Evolutionary conservation across 2,329 filamentous ascomycete genomes (phyloP).

Genomic region (Penicillium polonicum): DNA sequence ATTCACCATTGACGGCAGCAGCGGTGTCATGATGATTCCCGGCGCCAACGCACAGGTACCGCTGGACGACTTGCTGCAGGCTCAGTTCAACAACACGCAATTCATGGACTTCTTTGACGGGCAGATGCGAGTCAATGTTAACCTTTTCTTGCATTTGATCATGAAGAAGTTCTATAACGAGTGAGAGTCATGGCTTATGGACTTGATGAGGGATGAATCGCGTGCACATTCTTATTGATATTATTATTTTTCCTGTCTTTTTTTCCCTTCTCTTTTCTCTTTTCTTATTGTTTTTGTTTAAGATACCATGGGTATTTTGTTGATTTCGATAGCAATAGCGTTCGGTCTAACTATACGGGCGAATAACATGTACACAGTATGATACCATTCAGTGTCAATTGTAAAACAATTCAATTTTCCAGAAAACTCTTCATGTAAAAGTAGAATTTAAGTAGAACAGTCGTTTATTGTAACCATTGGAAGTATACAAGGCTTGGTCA

Average conservation of each 20-base stretch:
- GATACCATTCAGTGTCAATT: conserved; percentile 7
- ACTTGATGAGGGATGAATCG: conserved; percentile 23
- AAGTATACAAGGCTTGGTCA: conserved; percentile 22
- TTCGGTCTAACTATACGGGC: conserved; percentile 13
- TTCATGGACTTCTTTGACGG: conserved; percentile 94
- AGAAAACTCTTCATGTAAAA: not conserved
- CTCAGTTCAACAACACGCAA: conserved; percentile 95
- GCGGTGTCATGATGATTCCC: conserved; percentile 92
- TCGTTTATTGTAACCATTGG: not conserved
- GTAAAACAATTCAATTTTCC: not conserved
- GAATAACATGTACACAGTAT: conserved; percentile 28
- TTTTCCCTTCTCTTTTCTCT: conserved; percentile 11
- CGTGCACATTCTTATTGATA: conserved; percentile 22
- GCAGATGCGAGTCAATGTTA: conserved; percentile 87
- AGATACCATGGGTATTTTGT: conserved; percentile 29
- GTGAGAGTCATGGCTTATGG: conserved; percentile 29
- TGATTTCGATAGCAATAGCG: conserved; percentile 25
- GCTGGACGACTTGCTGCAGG: conserved; percentile 90
- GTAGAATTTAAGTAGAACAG: not conserved
- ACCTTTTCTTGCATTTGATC: conserved; percentile 90
- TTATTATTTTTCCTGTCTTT: conserved; percentile 17
- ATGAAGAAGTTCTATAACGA: conserved; percentile 96
- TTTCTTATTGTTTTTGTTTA: conserved; percentile 15
- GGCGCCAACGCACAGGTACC: conserved; percentile 85
- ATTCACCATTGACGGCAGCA: conserved; percentile 87